phyloP scores from a whole-genome alignment of 2,329 filamentous ascomycete species.

The Botrytis paeoniae region DNA sequence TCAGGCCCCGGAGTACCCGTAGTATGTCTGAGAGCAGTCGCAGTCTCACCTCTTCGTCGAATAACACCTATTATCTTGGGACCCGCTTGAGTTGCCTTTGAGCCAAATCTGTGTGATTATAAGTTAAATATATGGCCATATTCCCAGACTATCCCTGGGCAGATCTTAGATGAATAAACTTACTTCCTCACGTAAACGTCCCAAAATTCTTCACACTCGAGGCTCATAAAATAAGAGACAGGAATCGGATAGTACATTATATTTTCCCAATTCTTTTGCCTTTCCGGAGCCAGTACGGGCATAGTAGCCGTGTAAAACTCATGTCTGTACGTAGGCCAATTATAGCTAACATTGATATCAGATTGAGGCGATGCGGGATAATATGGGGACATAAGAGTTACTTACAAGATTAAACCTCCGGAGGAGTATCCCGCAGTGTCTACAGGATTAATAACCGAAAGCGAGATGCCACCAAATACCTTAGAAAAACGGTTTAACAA shows the following conservation, averaged over 20 bases:
- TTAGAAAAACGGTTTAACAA: not conserved
- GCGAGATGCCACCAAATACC: not conserved
- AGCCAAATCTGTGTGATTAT: not conserved
- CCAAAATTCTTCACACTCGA: conserved; percentile 4
- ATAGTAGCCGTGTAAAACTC: not conserved
- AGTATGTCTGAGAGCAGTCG: not conserved
- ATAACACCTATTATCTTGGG: not conserved
- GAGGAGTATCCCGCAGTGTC: not conserved
- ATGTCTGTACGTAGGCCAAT: not conserved
- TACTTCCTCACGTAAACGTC: conserved; percentile 5
- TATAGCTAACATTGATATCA: not conserved
- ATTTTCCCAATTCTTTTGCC: not conserved
- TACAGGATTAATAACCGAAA: not conserved
- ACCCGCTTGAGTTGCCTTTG: not conserved
- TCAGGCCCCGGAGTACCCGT: not conserved
- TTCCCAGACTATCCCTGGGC: not conserved
- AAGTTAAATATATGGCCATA: not conserved
- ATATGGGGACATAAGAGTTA: not conserved
- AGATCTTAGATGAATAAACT: not conserved
- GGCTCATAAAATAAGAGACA: conserved; percentile 3
- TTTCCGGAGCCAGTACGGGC: not conserved
- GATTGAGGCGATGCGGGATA: not conserved
- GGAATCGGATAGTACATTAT: not conserved
- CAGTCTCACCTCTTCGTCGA: not conserved
- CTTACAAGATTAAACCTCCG: not conserved